Conservation (phyloP, 192 early-diverging fungal genomes). For the Mortierella antarctica region DNA sequence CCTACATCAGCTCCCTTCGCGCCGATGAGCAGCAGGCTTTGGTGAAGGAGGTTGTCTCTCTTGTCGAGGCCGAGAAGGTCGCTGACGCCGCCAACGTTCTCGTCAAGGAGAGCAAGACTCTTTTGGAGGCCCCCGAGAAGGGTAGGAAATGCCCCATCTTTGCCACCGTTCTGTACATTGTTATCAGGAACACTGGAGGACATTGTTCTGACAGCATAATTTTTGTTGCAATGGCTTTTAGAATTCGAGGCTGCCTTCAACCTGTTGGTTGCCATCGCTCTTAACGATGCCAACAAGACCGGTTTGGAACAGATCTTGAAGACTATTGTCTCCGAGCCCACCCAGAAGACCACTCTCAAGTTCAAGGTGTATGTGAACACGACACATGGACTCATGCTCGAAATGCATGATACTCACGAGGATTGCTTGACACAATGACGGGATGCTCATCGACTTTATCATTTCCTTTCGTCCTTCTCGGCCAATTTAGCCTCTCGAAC, state of each 20-base stretch:
- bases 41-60: constrained; percentile 58
- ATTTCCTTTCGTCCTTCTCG: neutral
- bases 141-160: constrained; percentile 47
- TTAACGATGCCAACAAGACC: constrained; percentile 57
- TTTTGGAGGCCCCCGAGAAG: constrained; percentile 66
- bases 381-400: neutral
- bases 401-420: neutral
- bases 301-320: constrained; percentile 58
- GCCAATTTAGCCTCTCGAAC: constrained; percentile 71
- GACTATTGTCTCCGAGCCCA: constrained; percentile 59
- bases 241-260: constrained; percentile 78
- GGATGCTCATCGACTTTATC: neutral
- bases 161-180: too few species aligned
- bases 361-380: constrained; percentile 66
- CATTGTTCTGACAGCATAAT: neutral
- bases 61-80: constrained; percentile 68
- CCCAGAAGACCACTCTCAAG: constrained; percentile 66
- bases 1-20: constrained; percentile 67
- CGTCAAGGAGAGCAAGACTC: constrained; percentile 61
- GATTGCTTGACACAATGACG: constrained; percentile 6
- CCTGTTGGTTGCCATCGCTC: constrained; percentile 73
- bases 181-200: neutral
- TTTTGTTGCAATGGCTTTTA: constrained; percentile 13
- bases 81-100: constrained; percentile 64
- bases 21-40: constrained; percentile 58